Evolutionary conservation across 805 yeast genomes (phyloP).

Genomic region (Candida sonorensis): DNA sequence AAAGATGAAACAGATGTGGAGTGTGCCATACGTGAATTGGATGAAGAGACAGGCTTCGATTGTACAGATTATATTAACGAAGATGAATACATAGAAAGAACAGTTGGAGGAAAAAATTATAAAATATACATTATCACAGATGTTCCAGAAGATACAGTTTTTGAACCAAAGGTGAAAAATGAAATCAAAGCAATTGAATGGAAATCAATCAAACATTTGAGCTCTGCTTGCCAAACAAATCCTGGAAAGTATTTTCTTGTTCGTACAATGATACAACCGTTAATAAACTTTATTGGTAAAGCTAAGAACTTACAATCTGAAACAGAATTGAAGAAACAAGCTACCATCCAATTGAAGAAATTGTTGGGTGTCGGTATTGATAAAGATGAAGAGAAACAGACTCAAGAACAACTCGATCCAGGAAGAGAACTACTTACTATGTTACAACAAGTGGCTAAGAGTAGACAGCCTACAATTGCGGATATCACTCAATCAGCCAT

Average conservation of each 20-base stretch:
- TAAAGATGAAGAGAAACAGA: slow-evolving; percentile 17
- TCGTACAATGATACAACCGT: slow-evolving; percentile 42
- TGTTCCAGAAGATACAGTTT: slow-evolving; percentile 70
- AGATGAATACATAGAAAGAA: slow-evolving; percentile 72
- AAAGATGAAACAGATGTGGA: slow-evolving; percentile 83
- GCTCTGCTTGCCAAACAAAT: slow-evolving; percentile 27
- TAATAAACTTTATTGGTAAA: slow-evolving; percentile 48
- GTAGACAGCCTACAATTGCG: slow-evolving; percentile 15
- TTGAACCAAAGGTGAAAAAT: slow-evolving; percentile 77
- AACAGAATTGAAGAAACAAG: slow-evolving; percentile 52
- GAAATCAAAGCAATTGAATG: slow-evolving; percentile 84
- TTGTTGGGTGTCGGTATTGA: slow-evolving; percentile 50
- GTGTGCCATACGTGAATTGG: slow-evolving; percentile 88
- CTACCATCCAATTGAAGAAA: slow-evolving; percentile 58
- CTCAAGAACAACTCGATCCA: slow-evolving; percentile 42
- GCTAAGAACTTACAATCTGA: slow-evolving; percentile 45
- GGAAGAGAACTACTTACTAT: slow-evolving; percentile 71
- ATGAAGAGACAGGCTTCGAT: slow-evolving; percentile 92
- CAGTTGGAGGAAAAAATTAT: slow-evolving; percentile 76
- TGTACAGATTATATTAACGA: slow-evolving; percentile 60
- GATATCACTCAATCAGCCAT: background rate
- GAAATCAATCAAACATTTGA: slow-evolving; percentile 50
- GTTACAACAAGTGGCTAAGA: slow-evolving; percentile 41
- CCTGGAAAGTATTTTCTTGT: slow-evolving; percentile 39
- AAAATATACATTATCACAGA: slow-evolving; percentile 72